phyloP scores from a whole-genome alignment of 345 rosid genomes.

The Eucalyptus erythrocorys region DNA sequence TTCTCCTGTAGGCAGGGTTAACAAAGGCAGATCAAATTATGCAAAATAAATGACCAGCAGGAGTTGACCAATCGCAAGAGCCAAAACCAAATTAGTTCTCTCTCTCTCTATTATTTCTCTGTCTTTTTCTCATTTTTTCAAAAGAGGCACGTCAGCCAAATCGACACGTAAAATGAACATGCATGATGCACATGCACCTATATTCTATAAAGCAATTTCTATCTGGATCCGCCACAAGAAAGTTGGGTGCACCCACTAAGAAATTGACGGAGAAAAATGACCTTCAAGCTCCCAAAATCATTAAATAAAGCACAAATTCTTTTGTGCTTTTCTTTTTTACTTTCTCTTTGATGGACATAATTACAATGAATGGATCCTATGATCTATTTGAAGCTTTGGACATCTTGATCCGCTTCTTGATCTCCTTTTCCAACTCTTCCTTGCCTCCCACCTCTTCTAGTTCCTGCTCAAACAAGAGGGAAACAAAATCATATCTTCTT shows the following conservation, averaged over 20 bases:
- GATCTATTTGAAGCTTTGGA: not conserved
- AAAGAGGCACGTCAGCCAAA: not conserved
- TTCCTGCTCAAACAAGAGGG: conserved; percentile 22
- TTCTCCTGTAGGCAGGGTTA: not conserved
- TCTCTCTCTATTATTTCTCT: too few relatives aligned
- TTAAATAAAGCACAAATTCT: not conserved
- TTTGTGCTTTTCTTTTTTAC: not conserved
- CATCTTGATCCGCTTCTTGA: not conserved
- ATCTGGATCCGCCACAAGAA: not conserved
- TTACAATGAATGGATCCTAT: not conserved
- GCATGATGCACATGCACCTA: not conserved
- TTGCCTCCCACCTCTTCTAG: conserved; percentile 38
- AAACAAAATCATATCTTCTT: not conserved
- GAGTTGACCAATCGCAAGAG: not conserved
- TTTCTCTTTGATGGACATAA: not conserved
- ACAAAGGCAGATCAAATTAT: not conserved
- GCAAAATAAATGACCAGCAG: not conserved
- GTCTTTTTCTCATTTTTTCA: not conserved
- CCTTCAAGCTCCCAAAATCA: not conserved
- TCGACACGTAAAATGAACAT: not conserved
- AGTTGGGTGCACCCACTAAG: not conserved
- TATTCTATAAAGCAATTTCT: not conserved
- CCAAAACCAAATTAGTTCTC: not conserved
- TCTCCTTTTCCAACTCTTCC: conserved; percentile 32
- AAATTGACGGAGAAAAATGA: not conserved